phyloP scores from a whole-genome alignment of 208 protist species.

The Entamoeba invadens region DNA sequence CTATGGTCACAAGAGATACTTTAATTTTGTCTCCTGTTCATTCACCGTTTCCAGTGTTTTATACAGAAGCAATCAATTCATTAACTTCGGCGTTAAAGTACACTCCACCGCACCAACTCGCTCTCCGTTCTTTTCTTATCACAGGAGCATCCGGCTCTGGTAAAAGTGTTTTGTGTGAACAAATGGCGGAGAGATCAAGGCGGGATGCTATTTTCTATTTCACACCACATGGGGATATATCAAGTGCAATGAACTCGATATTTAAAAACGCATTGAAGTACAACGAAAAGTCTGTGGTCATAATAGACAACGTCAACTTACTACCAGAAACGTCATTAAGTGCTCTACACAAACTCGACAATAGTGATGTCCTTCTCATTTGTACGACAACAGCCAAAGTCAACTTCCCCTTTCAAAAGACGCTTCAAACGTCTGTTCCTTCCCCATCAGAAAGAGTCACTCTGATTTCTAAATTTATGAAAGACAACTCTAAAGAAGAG shows the following conservation, averaged over 20 bases:
- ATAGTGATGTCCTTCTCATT: neutral
- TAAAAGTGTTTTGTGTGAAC: neutral
- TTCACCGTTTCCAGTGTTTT: neutral
- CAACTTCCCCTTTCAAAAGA: neutral
- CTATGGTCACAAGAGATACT: neutral
- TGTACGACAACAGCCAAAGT: neutral
- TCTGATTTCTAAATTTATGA: neutral
- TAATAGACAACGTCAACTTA: neutral
- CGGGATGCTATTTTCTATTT: neutral
- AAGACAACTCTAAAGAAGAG: too few species aligned
- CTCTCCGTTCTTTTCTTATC: neutral
- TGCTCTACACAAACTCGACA: neutral
- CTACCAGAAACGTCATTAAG: neutral
- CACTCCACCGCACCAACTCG: neutral
- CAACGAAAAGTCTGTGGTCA: neutral
- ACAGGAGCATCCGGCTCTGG: neutral
- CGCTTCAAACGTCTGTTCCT: neutral
- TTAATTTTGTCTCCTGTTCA: neutral
- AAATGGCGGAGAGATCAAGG: neutral
- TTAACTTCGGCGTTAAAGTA: neutral
- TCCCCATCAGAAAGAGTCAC: neutral
- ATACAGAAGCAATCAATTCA: neutral
- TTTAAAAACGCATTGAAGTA: neutral
- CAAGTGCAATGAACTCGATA: neutral
- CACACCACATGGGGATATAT: neutral